These are phyloP conservation scores for Athelia sp. DNA, from an alignment of 1,284 basidiomycete genomes.

Conservation along the genomic window DNA sequence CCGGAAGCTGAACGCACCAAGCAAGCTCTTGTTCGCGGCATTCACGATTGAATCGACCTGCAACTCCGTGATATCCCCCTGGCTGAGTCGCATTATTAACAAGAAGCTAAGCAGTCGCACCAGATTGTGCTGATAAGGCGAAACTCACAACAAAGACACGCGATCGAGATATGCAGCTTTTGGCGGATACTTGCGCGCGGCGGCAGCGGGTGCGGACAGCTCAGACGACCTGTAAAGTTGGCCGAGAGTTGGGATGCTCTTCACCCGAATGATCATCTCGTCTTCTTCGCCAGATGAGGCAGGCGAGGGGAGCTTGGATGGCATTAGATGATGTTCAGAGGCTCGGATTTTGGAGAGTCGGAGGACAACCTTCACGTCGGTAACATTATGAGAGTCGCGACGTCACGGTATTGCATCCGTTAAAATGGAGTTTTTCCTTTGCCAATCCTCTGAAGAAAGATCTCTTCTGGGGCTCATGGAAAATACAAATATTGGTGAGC, in stretches of 20 bases:
- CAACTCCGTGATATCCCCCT: conserved; percentile 74
- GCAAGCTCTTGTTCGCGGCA: conserved; percentile 75
- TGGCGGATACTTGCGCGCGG: conserved; percentile 30
- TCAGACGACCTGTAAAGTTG: conserved; percentile 39
- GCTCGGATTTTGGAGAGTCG: too few species aligned
- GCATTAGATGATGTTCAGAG: too few species aligned
- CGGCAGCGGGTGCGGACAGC: conserved; percentile 28
- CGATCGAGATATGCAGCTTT: conserved; percentile 38
- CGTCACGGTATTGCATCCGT: too few species aligned
- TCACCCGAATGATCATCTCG: conserved; percentile 32
- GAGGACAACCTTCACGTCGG: too few species aligned
- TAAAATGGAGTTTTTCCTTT: too few species aligned
- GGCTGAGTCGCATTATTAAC: conserved; percentile 32
- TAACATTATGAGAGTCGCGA: too few species aligned
- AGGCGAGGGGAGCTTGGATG: not conserved
- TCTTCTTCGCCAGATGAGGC: conserved; percentile 12
- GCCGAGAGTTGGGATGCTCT: conserved; percentile 46
- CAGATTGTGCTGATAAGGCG: conserved; percentile 2
- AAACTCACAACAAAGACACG: conserved; percentile 58
- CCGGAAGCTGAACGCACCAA: conserved; percentile 43
- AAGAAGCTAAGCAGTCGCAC: conserved; percentile 5
- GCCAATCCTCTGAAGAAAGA: too few species aligned
- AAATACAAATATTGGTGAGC: too few species aligned
- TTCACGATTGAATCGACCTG: conserved; percentile 82
- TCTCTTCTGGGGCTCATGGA: too few species aligned